Conservation (phyloP, 2,329 filamentous ascomycete genomes). For the Exserohilum turcica region DNA sequence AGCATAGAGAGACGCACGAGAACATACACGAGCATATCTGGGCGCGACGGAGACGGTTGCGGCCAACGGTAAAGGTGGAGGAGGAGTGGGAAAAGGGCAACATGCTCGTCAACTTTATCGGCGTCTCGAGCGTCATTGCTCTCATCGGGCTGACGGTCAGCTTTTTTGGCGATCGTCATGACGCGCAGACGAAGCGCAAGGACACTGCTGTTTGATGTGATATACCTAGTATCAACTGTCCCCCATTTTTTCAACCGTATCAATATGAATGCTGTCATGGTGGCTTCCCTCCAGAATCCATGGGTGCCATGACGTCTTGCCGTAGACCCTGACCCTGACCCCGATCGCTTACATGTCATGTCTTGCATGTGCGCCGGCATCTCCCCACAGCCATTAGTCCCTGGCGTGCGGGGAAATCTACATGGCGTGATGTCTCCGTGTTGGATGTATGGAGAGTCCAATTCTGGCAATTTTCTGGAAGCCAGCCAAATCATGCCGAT, state of each 20-base stretch:
- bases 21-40: conserved; percentile 62
- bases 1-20: conserved; percentile 75
- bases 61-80: conserved; percentile 18
- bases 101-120: conserved; percentile 38
- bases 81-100: conserved; percentile 34
- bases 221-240: neutral
- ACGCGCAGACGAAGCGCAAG: conserved; percentile 8
- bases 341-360: neutral
- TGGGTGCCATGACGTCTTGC: neutral
- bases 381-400: neutral
- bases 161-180: conserved; percentile 21
- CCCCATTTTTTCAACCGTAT: neutral
- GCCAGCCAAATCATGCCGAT: neutral
- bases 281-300: neutral
- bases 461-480: neutral
- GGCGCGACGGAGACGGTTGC: conserved; percentile 45
- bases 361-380: neutral
- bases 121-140: conserved; percentile 34
- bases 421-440: neutral
- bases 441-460: neutral
- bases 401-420: neutral
- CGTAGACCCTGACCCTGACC: neutral
- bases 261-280: neutral
- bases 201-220: too few species aligned
- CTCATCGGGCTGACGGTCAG: conserved; percentile 31